These are phyloP conservation scores for Aspergillus versicolor DNA, from an alignment of 2,329 filamentous ascomycete species.

Conservation along the genomic window DNA sequence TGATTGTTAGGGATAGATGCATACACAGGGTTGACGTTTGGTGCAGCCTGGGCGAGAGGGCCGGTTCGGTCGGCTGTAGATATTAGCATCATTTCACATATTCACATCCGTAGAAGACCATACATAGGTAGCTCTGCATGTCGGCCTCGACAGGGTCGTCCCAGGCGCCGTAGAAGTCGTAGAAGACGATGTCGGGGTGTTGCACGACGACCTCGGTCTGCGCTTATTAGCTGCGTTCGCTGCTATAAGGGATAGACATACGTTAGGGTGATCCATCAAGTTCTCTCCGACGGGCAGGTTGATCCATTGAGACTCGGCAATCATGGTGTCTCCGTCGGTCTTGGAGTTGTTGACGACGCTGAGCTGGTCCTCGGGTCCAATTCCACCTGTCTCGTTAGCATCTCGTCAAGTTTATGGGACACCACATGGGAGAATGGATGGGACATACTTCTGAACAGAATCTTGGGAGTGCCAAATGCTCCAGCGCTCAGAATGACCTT, in stretches of 20 bases:
- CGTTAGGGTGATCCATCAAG: conserved; percentile 44
- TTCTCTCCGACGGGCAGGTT: conserved; percentile 53
- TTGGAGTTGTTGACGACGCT: conserved; percentile 40
- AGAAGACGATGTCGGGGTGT: conserved; percentile 24
- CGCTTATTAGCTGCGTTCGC: conserved; percentile 4
- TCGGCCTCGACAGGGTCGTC: conserved; percentile 14
- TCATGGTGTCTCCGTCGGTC: conserved; percentile 40
- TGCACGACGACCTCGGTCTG: conserved; percentile 17
- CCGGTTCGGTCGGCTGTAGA: conserved; percentile 11
- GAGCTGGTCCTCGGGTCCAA: conserved; percentile 58
- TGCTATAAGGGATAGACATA: conserved; percentile 12
- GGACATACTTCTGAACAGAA: conserved; percentile 55
- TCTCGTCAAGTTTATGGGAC: no score
- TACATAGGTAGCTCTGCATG: conserved; percentile 13
- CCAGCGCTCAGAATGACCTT: conserved; percentile 69
- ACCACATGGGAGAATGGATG: no score
- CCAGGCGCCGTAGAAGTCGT: conserved; percentile 20
- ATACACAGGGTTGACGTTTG: conserved; percentile 19
- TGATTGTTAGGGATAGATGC: background rate
- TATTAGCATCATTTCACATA: background rate
- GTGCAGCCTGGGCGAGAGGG: conserved; percentile 15
- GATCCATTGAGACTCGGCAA: conserved; percentile 49
- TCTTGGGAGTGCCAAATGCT: conserved; percentile 67
- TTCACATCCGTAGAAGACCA: background rate
- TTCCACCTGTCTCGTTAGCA: conserved; percentile 45